Base-by-base conservation (phyloP, 1,284 basidiomycete species). In the Ustilago esculenta region DNA sequence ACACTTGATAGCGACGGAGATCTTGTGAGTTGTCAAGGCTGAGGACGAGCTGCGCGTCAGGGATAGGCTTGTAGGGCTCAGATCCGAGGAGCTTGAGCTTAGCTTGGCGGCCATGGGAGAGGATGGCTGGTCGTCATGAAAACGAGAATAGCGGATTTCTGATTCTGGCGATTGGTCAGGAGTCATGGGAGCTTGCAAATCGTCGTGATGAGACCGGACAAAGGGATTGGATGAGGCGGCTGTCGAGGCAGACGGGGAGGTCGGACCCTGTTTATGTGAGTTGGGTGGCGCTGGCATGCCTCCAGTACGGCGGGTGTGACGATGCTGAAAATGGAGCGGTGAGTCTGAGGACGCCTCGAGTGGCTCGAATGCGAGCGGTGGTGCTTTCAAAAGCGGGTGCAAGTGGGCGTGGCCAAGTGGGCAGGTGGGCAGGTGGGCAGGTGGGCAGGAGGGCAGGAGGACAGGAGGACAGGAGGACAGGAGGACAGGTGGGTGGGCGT, bases 1-100 rank as follows among this genome's bases (percentile, higher is more conserved):
- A 32, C 72, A 71, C 45, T 71, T 73, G 47, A 73, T 60, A 11
- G 67, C 43, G 14, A 73, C 44, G 2, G 36, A 7, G n/a, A 72
- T 48, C 15, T 57, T 41, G 27, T 29, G 43, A 12, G 18, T 8
- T 21, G 20, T n/a, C 4, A 24, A 20, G 15, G 29, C 5, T 10
- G 47, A 43, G 9, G 21, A 24, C 2, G 53, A 48, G 35, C 49
- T 55, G 6, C 32, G 12, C 3, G 42, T 42, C 27, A 47, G 46
- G 25, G 59, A 47, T 14, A 45, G 18, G 29, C 23, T 30, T 21
- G 43, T 27, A 17, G 50, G 49, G 25, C 35, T 29, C 17, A 35
- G 23, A 6, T 24, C 10, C n/a, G 29, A 4, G 15, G 23, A 23
- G 20, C 15, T 46, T 24, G 44, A 45, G 32, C 43, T 44, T 32